Evolutionary conservation across 148 eudicot species (phyloP).

Genomic region (Polygonum aviculare): DNA sequence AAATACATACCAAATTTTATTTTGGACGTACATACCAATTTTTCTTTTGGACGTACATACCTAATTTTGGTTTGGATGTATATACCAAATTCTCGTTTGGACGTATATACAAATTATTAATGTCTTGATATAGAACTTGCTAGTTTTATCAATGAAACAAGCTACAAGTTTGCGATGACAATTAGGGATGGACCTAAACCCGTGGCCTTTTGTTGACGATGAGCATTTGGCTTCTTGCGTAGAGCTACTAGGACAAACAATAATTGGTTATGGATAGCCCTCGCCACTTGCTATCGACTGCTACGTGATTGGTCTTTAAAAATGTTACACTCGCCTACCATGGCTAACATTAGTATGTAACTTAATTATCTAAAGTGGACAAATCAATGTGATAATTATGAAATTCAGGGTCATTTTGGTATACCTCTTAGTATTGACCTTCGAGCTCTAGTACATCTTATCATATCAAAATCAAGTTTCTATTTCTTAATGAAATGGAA

Average conservation of each 20-base stretch:
- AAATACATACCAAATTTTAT: too few relatives aligned
- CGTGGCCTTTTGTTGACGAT: background rate
- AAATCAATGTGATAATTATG: background rate
- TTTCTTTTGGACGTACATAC: too few relatives aligned
- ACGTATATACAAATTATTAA: background rate
- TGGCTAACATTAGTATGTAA: background rate
- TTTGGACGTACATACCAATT: too few relatives aligned
- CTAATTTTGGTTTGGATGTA: background rate
- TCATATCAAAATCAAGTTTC: too few relatives aligned
- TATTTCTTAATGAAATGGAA: background rate
- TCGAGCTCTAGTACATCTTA: background rate
- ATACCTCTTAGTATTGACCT: too few relatives aligned
- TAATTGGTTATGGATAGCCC: background rate
- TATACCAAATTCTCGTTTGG: background rate
- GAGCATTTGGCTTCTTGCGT: background rate
- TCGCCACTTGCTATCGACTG: background rate
- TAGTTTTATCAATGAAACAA: background rate
- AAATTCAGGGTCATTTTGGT: too few relatives aligned
- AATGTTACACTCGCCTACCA: background rate
- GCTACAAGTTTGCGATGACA: background rate
- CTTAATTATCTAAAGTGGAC: background rate
- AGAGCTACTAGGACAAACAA: background rate
- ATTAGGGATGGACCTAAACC: background rate
- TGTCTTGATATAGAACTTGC: background rate
- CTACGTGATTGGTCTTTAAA: background rate